Conservation (phyloP, 768 basidiomycete species). For the Termitomyces titanicus region DNA sequence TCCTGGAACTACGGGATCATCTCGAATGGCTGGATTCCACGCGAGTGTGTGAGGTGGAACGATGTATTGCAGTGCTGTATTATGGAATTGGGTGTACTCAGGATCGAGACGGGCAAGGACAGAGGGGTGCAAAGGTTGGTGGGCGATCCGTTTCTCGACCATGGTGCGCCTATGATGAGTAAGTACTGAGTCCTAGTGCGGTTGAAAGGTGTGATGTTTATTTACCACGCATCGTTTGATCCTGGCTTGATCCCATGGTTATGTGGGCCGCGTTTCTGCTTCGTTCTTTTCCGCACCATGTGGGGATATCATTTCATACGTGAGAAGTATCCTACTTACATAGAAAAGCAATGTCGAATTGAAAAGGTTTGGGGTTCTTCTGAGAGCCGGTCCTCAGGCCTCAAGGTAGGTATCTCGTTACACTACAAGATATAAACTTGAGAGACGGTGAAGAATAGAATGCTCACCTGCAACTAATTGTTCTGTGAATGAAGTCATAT, state of each 20-base stretch:
- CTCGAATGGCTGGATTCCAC: conserved; percentile 58
- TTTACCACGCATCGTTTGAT: not conserved
- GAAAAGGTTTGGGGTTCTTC: too few species aligned
- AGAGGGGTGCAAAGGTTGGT: conserved; percentile 61
- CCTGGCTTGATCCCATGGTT: not conserved
- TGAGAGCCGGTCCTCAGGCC: too few species aligned
- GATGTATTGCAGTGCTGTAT: conserved; percentile 40
- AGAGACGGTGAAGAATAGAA: too few species aligned
- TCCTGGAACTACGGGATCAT: conserved; percentile 50
- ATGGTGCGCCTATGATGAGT: not conserved
- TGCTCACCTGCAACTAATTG: too few species aligned
- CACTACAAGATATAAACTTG: too few species aligned
- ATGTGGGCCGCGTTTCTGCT: too few species aligned
- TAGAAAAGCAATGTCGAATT: too few species aligned
- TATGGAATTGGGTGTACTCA: conserved; percentile 65
- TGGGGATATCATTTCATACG: too few species aligned
- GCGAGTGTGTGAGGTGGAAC: conserved; percentile 52
- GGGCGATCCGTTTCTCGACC: conserved; percentile 1
- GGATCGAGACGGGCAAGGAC: conserved; percentile 57
- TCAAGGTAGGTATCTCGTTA: too few species aligned
- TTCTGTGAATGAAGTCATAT: too few species aligned
- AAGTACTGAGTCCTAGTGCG: not conserved
- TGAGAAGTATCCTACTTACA: too few species aligned
- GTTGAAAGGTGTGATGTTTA: not conserved
- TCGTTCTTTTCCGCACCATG: too few species aligned